Evolutionary conservation across 805 yeast genomes (phyloP).

Genomic region (Saturnispora hagleri): DNA sequence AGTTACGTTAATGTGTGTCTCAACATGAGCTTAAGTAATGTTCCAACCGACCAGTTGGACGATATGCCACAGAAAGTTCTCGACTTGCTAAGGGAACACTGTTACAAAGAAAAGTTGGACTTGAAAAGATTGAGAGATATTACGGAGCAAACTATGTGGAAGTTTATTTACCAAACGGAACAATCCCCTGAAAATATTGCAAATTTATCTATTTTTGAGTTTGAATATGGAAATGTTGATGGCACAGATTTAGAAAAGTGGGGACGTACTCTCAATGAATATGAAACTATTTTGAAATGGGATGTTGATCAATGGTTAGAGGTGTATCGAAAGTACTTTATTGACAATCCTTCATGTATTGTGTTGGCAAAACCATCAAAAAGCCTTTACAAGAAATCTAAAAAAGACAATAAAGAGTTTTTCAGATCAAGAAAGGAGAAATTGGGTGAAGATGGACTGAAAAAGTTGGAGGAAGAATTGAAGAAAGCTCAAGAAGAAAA

Average conservation of each 20-base stretch:
- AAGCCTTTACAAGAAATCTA: conserved; percentile 42
- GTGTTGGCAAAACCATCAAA: conserved; percentile 68
- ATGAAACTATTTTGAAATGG: conserved; percentile 54
- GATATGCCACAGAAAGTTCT: conserved; percentile 46
- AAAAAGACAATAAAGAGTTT: conserved; percentile 41
- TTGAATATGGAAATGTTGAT: conserved; percentile 63
- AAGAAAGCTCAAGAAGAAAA: conserved; percentile 57
- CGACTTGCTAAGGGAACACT: conserved; percentile 44
- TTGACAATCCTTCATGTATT: conserved; percentile 54
- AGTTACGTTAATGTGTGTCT: conserved; percentile 60
- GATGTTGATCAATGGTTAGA: conserved; percentile 55
- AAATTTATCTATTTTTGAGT: conserved; percentile 64
- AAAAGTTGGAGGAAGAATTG: conserved; percentile 40
- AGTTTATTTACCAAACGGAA: conserved; percentile 52
- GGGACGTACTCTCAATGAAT: conserved; percentile 49
- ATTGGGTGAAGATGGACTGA: conserved; percentile 54
- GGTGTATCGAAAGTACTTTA: conserved; percentile 42
- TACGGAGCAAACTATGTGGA: conserved; percentile 54
- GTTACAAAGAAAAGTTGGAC: conserved; percentile 45
- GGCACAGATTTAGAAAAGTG: conserved; percentile 51
- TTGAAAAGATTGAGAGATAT: conserved; percentile 57
- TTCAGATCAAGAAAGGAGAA: conserved; percentile 39
- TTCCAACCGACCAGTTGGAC: conserved; percentile 57
- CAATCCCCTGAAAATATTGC: conserved; percentile 53
- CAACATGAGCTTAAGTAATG: conserved; percentile 53